phyloP scores from a whole-genome alignment of 768 basidiomycete species.

The Naganishia kalamii region DNA sequence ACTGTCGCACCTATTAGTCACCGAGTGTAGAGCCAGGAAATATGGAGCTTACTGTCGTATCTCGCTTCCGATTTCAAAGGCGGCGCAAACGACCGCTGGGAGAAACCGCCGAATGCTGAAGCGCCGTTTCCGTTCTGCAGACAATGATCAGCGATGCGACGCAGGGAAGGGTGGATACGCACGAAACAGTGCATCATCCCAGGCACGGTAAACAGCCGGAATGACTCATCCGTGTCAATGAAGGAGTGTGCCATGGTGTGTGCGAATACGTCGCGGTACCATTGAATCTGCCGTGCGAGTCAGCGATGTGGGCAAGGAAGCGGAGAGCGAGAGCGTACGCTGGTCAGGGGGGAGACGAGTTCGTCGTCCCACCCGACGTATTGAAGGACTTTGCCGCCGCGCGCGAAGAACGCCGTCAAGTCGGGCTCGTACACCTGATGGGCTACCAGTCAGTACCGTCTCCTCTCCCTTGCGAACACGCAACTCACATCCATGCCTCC shows the following conservation, averaged over 20 bases:
- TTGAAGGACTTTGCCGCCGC: background rate
- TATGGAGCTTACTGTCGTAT: background rate
- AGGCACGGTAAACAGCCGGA: background rate
- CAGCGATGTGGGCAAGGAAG: background rate
- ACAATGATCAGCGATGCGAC: background rate
- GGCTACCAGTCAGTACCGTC: background rate
- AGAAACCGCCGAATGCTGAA: background rate
- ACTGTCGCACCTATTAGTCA: background rate
- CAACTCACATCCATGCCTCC: background rate
- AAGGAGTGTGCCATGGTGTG: background rate
- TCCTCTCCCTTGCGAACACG: too few relatives aligned
- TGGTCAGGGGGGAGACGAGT: background rate
- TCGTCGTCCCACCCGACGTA: slow-evolving; percentile 12
- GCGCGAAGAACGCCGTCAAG: background rate
- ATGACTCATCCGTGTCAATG: background rate
- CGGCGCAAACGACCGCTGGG: background rate
- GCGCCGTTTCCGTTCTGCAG: background rate
- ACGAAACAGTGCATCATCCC: slow-evolving; percentile 6
- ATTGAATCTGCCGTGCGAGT: background rate
- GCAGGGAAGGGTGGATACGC: background rate
- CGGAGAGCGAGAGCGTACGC: background rate
- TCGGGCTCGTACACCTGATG: background rate
- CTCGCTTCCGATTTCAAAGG: background rate
- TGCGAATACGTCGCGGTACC: background rate
- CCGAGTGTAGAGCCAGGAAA: too few relatives aligned